Base-by-base conservation (phyloP, 495 filamentous ascomycete genomes). In the Astrocystis sublimbata region DNA sequence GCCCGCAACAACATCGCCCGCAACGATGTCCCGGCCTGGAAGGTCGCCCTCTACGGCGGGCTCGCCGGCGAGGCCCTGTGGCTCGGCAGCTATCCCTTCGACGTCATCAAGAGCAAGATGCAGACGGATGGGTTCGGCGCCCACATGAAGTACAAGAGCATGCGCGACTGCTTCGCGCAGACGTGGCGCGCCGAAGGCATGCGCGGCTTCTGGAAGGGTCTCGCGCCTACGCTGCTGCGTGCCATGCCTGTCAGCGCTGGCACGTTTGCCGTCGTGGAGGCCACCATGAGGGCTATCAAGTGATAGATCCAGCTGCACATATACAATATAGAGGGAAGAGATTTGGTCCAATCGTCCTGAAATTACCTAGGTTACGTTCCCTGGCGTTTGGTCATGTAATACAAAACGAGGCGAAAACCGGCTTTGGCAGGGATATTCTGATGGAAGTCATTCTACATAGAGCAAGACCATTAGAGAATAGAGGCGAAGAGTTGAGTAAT, bases 101-200 rank as follows among this genome's bases (percentile, higher is more conserved):
- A 98, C 76, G 94, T 98, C 28, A 78, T 98, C 73, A 98, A 98
- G 89, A 96, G 91, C 76, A 97, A 96, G 86, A 96, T 98, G 93
- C 94, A 98, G 84, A 96, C 86, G 63, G 94, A 98, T 79, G 93
- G 91, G 21, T 92, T 97, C 70, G 82, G 82, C 1, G 43, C 56
- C 28, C 74, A 83, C 58, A 85, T 83, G 83, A 79, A 81, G 69
- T 98, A 89, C 76, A 85, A 78, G 79, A 88, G 76, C 56, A 97
- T 96, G 92, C 83, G 86, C 45, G 92, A 97, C 76, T 94, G 91
- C 78, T 96, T 97, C 75, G 80, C 77, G 65, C 88, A 97, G 85
- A 92, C 88, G 24, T 96, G 84, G 78, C 76, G 83, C 49, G 78
- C 75, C 23, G 92, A 96, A 75, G 94, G 94, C 4, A 62, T 85